Evolutionary conservation across 2,329 filamentous ascomycete genomes (phyloP).

Genomic region (Fusarium humuli): DNA sequence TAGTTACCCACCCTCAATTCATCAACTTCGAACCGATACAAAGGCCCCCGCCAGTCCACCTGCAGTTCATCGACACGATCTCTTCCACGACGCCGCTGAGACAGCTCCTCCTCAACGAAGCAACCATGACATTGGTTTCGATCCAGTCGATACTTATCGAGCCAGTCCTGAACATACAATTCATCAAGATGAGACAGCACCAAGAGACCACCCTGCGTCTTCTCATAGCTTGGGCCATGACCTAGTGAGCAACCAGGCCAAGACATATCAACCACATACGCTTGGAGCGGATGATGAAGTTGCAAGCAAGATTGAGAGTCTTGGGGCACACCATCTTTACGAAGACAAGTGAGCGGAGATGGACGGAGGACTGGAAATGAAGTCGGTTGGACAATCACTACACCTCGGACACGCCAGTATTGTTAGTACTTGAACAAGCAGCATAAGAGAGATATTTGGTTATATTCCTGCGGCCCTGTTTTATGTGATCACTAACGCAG

Average conservation of each 20-base stretch:
- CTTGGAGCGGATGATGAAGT: slow-evolving; percentile 32
- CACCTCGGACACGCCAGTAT: slow-evolving; percentile 35
- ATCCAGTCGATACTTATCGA: slow-evolving; percentile 13
- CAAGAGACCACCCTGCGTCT: slow-evolving; percentile 11
- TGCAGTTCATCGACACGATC: slow-evolving; percentile 25
- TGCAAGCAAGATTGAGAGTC: slow-evolving; percentile 1
- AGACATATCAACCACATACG: slow-evolving; percentile 17
- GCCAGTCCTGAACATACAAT: slow-evolving; percentile 31
- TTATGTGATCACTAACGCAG: not conserved
- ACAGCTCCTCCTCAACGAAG: not conserved
- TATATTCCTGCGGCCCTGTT: not conserved
- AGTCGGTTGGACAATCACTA: slow-evolving; percentile 8
- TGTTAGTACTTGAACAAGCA: slow-evolving; percentile 27
- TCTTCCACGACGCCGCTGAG: slow-evolving; percentile 19
- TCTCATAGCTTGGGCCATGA: slow-evolving; percentile 34
- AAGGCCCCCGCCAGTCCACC: slow-evolving; percentile 21
- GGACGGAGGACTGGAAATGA: not conserved
- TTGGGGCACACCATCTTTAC: slow-evolving; percentile 31
- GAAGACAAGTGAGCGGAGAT: slow-evolving; percentile 24
- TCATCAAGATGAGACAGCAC: slow-evolving; percentile 17
- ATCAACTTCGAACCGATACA: slow-evolving; percentile 29
- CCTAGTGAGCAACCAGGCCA: not conserved
- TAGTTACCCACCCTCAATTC: slow-evolving; percentile 27
- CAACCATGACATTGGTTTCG: slow-evolving; percentile 24
- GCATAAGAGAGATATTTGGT: slow-evolving; percentile 29